Conservation (phyloP, 2,329 filamentous ascomycete genomes). For the Cordyceps tenuipes region DNA sequence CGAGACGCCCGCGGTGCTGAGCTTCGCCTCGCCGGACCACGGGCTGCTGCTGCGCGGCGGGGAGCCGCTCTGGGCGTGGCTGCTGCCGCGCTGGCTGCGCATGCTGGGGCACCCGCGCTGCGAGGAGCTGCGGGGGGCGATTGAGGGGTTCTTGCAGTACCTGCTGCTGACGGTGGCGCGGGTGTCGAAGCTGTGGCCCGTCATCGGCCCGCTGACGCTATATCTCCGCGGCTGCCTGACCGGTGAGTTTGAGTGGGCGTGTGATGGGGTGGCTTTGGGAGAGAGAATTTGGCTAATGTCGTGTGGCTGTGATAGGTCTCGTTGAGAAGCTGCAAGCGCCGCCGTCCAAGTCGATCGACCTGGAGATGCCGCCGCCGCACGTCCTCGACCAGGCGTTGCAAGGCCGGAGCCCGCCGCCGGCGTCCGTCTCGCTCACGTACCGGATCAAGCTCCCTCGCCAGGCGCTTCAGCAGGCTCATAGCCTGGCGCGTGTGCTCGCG, state of each 20-base stretch:
- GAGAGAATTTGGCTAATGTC: slow-evolving; percentile 13
- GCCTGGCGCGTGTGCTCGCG: slow-evolving; percentile 36
- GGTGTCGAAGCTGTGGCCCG: slow-evolving; percentile 39
- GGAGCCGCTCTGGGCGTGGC: slow-evolving; percentile 59
- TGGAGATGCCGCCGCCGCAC: slow-evolving; percentile 31
- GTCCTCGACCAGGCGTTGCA: slow-evolving; percentile 30
- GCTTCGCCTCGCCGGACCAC: slow-evolving; percentile 32
- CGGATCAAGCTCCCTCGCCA: slow-evolving; percentile 32
- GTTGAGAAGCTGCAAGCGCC: slow-evolving; percentile 28
- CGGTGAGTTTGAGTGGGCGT: slow-evolving; percentile 28
- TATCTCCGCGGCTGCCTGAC: slow-evolving; percentile 43
- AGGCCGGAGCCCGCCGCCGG: slow-evolving; percentile 2
- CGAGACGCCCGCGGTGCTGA: slow-evolving; percentile 64
- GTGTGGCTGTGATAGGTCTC: slow-evolving; percentile 18
- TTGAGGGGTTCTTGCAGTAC: slow-evolving; percentile 45
- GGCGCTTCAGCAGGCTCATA: slow-evolving; percentile 37
- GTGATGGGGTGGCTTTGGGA: too few species aligned
- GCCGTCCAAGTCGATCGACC: slow-evolving; percentile 18
- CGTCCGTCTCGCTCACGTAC: slow-evolving; percentile 28
- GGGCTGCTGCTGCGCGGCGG: slow-evolving; percentile 43
- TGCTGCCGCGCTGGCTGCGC: slow-evolving; percentile 49
- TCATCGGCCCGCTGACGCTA: slow-evolving; percentile 33
- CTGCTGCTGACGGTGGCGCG: slow-evolving; percentile 37
- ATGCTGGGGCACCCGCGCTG: slow-evolving; percentile 47
- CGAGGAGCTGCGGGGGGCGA: slow-evolving; percentile 37